Evolutionary conservation across 2,329 filamentous ascomycete species (phyloP).

Genomic region (Cladosporium sp.): DNA sequence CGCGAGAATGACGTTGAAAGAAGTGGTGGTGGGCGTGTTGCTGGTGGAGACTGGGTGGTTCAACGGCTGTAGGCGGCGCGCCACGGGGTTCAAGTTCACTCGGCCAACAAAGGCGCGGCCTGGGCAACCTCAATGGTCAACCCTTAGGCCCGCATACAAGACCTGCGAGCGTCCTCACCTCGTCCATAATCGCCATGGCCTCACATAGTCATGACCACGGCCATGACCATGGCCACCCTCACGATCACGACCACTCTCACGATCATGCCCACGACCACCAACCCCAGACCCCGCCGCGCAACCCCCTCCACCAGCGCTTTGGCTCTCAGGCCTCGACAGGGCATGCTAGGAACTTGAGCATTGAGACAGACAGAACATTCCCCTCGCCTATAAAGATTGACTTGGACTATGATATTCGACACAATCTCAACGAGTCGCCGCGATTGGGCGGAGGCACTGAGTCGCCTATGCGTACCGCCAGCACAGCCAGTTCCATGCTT

Average conservation of each 20-base stretch:
- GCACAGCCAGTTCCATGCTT: conserved; percentile 24
- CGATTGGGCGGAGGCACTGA: background rate
- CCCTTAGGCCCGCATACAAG: background rate
- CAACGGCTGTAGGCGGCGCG: background rate
- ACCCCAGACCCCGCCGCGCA: conserved; percentile 9
- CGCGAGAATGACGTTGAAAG: background rate
- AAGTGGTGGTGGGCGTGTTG: background rate
- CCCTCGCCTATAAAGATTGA: conserved; percentile 24
- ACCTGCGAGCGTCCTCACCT: background rate
- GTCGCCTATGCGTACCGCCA: conserved; percentile 9
- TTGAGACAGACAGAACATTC: conserved; percentile 12
- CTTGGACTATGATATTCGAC: conserved; percentile 29
- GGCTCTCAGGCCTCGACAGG: background rate
- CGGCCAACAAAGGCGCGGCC: background rate
- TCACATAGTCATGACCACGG: background rate
- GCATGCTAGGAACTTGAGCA: conserved; percentile 4
- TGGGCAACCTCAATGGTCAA: conserved; percentile 1
- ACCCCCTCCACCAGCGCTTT: conserved; percentile 5
- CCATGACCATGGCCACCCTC: background rate
- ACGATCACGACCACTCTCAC: background rate
- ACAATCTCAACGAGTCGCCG: conserved; percentile 24
- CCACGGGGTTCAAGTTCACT: background rate
- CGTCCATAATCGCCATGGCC: background rate
- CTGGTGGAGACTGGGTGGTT: background rate
- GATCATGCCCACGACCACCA: background rate